A percentile compares a stretch with the other conserved stretches of the same genome.
Conservation (phyloP, 2,329 filamentous ascomycete genomes). For the Cryphonectria radicalis region DNA sequence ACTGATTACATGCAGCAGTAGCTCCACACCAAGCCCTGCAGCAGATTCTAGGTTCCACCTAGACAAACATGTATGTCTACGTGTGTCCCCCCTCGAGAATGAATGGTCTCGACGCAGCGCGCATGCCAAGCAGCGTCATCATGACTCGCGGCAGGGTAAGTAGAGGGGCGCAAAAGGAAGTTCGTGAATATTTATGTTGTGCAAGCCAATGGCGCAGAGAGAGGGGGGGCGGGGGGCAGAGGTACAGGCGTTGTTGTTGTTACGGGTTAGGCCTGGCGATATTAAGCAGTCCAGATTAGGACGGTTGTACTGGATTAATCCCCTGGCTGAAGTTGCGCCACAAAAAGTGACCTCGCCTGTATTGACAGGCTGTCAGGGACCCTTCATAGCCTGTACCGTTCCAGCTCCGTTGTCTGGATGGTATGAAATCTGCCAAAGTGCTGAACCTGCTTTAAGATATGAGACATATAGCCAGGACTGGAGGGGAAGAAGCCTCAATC, state of each 20-base stretch:
- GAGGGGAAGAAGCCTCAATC: too few species aligned
- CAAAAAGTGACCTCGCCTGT: constrained; percentile 1
- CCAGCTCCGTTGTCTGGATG: not conserved
- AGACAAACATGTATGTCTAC: not conserved
- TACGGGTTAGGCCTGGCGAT: not conserved
- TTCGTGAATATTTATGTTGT: not conserved
- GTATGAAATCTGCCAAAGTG: not conserved
- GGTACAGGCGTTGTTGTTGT: not conserved
- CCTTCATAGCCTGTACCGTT: constrained; percentile 2
- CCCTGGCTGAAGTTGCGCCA: not conserved
- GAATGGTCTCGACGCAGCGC: not conserved
- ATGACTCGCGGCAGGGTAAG: not conserved
- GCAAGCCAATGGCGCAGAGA: not conserved
- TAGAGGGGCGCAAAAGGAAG: not conserved
- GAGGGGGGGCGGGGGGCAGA: too few species aligned
- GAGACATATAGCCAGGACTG: not conserved
- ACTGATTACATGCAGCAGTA: constrained; percentile 10
- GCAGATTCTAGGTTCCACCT: not conserved
- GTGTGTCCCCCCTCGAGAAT: not conserved
- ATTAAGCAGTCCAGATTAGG: not conserved
- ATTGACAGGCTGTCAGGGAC: not conserved
- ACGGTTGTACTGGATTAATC: not conserved
- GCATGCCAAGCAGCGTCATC: not conserved
- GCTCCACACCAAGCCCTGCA: constrained; percentile 1
- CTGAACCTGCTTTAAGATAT: not conserved